phyloP scores from a whole-genome alignment of 495 filamentous ascomycete species.

The Pyrenopolyporus hunteri region DNA sequence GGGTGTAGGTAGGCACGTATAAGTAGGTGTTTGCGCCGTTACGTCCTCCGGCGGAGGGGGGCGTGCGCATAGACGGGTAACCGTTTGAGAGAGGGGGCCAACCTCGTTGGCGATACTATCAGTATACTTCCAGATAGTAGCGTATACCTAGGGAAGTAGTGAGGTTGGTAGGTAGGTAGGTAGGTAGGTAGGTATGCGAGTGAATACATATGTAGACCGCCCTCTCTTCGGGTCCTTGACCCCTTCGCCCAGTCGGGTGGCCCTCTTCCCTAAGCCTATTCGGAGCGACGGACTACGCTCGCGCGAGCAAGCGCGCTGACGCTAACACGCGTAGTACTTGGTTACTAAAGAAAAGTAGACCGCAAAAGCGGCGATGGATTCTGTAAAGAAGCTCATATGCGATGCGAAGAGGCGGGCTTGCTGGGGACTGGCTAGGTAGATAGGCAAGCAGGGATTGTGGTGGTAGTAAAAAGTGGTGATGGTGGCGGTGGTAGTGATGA shows the following conservation, averaged over 20 bases:
- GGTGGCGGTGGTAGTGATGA: conserved; percentile 23
- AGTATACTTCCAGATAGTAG: too few relatives aligned
- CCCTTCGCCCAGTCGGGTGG: conserved; percentile 33
- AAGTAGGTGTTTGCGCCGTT: conserved; percentile 7
- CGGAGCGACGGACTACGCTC: conserved; percentile 29
- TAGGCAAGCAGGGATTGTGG: conserved; percentile 16
- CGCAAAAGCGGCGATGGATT: conserved; percentile 53
- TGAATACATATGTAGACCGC: conserved; percentile 11
- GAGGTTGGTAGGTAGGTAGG: too few relatives aligned
- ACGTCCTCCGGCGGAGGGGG: neutral
- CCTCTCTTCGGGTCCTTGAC: conserved; percentile 5
- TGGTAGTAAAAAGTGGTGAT: conserved; percentile 15
- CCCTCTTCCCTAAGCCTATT: conserved; percentile 29
- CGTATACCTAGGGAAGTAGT: too few relatives aligned
- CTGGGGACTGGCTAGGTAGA: neutral
- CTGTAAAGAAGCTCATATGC: conserved; percentile 28
- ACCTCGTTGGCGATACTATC: conserved; percentile 5
- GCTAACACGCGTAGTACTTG: conserved; percentile 43
- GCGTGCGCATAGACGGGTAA: conserved; percentile 15
- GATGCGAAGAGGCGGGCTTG: conserved; percentile 38
- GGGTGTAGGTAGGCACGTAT: conserved; percentile 20
- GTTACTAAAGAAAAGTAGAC: too few relatives aligned
- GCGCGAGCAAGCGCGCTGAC: conserved; percentile 49
- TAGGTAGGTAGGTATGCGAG: too few relatives aligned
- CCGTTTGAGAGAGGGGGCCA: conserved; percentile 7